Percentiles rank a stretch among this genome's conserved stretches.
These are phyloP conservation scores for Drechslerella dactyloides DNA, from an alignment of 2,329 filamentous ascomycete species.

Conservation along the genomic window DNA sequence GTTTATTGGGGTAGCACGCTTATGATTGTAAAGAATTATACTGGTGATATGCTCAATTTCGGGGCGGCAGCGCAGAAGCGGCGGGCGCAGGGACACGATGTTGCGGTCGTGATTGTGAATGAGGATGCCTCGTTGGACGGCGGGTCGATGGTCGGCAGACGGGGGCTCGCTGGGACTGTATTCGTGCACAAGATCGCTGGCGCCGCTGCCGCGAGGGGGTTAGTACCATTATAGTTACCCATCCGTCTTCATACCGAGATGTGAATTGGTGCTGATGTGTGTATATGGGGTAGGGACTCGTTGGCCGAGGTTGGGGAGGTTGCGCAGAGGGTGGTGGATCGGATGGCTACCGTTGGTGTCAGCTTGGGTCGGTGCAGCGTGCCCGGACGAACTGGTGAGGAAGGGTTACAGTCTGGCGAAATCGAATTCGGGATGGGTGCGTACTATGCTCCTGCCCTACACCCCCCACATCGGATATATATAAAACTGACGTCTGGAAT, in stretches of 20 bases:
- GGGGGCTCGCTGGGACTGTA: slow-evolving; percentile 86
- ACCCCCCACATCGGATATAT: background rate
- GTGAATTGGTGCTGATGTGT: background rate
- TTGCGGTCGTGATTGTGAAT: slow-evolving; percentile 88
- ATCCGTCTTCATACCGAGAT: too few relatives aligned
- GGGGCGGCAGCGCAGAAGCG: slow-evolving; percentile 93
- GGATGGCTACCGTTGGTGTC: slow-evolving; percentile 64
- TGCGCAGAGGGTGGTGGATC: slow-evolving; percentile 61
- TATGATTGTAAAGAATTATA: slow-evolving; percentile 94
- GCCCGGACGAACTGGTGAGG: slow-evolving; percentile 60
- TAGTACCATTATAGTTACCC: background rate
- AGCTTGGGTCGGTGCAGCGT: slow-evolving; percentile 65
- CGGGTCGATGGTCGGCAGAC: slow-evolving; percentile 84
- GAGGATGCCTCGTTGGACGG: slow-evolving; percentile 83
- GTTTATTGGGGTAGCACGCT: slow-evolving; percentile 72
- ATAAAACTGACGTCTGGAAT: too few relatives aligned
- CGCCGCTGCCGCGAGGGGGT: slow-evolving; percentile 29
- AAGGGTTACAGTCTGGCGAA: slow-evolving; percentile 56
- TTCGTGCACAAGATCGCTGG: slow-evolving; percentile 61
- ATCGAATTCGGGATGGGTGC: slow-evolving; percentile 69
- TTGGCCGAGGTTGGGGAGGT: slow-evolving; percentile 14
- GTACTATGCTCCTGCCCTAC: background rate
- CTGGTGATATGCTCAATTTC: slow-evolving; percentile 87
- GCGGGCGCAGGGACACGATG: slow-evolving; percentile 74
- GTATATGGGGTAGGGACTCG: background rate